Evolutionary conservation across 116 monocot species (phyloP).

Genomic region (Dioscorea cayenensis): DNA sequence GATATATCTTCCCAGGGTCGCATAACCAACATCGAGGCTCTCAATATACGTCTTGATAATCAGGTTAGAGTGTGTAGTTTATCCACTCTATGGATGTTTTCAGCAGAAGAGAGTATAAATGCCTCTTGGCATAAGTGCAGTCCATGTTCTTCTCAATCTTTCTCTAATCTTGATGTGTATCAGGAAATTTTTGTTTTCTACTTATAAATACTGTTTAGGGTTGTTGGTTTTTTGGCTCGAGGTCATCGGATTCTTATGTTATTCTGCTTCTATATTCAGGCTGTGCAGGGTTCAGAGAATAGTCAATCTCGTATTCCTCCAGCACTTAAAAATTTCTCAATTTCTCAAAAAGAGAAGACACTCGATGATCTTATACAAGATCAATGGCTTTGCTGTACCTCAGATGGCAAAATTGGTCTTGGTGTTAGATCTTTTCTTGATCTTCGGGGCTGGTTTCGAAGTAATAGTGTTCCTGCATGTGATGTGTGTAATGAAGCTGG

Average conservation of each 20-base stretch:
- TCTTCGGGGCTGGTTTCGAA: constrained; percentile 83
- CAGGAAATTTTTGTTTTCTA: too few relatives aligned
- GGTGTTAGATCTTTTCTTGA: constrained; percentile 94
- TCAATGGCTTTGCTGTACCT: constrained; percentile 55
- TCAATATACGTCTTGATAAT: constrained; percentile 62
- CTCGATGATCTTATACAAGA: constrained; percentile 71
- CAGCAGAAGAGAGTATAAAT: not conserved
- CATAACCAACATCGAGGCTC: constrained; percentile 59
- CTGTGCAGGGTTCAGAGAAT: constrained; percentile 38
- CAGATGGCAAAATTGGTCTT: constrained; percentile 71
- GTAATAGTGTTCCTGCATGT: constrained; percentile 72
- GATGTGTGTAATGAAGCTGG: constrained; percentile 89
- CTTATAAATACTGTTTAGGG: not conserved
- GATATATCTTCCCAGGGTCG: constrained; percentile 49
- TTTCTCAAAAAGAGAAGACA: constrained; percentile 90
- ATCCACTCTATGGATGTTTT: not conserved
- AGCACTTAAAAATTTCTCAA: constrained; percentile 66
- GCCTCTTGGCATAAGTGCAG: not conserved
- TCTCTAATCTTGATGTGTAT: too few relatives aligned
- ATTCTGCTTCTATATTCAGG: constrained; percentile 31
- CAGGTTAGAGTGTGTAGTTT: constrained; percentile 35
- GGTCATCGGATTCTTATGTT: too few relatives aligned
- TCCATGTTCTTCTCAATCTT: too few relatives aligned
- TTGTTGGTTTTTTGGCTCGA: not conserved
- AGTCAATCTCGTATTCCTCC: constrained; percentile 44